Conservation (phyloP, 768 basidiomycete species). For the Psilocybe cubensis region DNA sequence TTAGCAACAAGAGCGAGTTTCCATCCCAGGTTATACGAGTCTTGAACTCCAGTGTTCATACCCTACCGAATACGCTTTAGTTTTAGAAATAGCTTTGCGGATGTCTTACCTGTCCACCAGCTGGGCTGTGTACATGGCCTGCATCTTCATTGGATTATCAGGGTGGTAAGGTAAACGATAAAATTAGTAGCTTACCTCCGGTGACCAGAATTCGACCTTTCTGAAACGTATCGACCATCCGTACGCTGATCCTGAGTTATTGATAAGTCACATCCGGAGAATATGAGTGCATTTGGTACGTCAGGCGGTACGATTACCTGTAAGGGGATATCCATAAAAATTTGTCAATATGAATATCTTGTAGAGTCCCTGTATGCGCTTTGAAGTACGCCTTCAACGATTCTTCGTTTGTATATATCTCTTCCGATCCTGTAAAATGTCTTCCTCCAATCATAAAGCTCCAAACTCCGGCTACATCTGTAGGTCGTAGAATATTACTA, state of each 20-base stretch:
- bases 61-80: conserved; percentile 18
- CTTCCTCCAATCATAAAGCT: conserved; percentile 25
- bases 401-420: not conserved
- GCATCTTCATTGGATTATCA: conserved; percentile 3
- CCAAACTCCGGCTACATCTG: conserved; percentile 25
- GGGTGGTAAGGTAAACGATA: not conserved
- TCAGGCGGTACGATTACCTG: conserved; percentile 1
- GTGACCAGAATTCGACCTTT: conserved; percentile 44
- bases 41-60: conserved; percentile 36
- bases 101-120: conserved; percentile 27
- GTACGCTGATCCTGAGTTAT: conserved; percentile 11
- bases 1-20: conserved; percentile 37
- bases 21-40: conserved; percentile 41
- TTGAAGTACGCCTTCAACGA: conserved; percentile 5
- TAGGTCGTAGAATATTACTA: conserved; percentile 22
- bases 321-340: conserved; percentile 23
- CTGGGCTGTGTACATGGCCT: conserved; percentile 41
- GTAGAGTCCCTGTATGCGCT: conserved; percentile 23
- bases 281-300: not conserved
- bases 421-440: conserved; percentile 24
- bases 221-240: conserved; percentile 45
- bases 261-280: not conserved
- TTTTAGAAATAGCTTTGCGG: not conserved
- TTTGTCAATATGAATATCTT: conserved; percentile 34
- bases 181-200: conserved; percentile 37